Base-by-base conservation (phyloP, 2,329 filamentous ascomycete species). In the Rhynchosporium graminicola region DNA sequence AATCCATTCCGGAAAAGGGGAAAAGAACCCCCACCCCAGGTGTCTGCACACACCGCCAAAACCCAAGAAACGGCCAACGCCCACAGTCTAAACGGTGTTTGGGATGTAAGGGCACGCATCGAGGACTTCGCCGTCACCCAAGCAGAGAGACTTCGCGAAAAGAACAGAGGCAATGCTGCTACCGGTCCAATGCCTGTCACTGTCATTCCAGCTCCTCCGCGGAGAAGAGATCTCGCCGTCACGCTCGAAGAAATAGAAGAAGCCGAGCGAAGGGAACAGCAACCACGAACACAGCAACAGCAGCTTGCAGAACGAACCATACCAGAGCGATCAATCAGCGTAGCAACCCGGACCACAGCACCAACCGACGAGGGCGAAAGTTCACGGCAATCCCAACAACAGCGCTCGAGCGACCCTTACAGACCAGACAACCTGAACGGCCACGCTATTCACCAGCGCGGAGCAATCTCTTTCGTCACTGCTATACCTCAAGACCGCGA, bases 91-190 rank as follows among this genome's bases (percentile, higher is more conserved):
- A 64, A 65, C 8, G 57, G 67, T 40, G 75, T 79, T 47, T 87
- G 85, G 85, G 84, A 87, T 69, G 68, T 88, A 9, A 80, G 80
- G 40, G 77, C 77, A 9, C 79, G 84, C 13, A 71, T 88, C 1
- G 86, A 88, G 63, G 82, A 86, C 54, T 87, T 87, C 68, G 84
- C 85, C 0, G 83, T 79, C 1, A 80, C 78, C 7, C 84, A 87
- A 65, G 86, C 84, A 0, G 85, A 88, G 65, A 82, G 79, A 70
- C 73, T 87, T 5, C 78, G 84, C 9, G 85, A 87, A 60, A 80
- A 77, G 62, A 78, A 86, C 52, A 78, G 81, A 10, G 80, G 84
- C 9, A 48, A 31, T 29, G 80, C 80, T 0, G 78, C 80, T 0
- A 83, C 80, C 1, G 81, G 82, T 26, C 81, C 79, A 63, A 75